Conservation (phyloP, 2,329 filamentous ascomycete genomes). For the Pseudopyricularia javanii region DNA sequence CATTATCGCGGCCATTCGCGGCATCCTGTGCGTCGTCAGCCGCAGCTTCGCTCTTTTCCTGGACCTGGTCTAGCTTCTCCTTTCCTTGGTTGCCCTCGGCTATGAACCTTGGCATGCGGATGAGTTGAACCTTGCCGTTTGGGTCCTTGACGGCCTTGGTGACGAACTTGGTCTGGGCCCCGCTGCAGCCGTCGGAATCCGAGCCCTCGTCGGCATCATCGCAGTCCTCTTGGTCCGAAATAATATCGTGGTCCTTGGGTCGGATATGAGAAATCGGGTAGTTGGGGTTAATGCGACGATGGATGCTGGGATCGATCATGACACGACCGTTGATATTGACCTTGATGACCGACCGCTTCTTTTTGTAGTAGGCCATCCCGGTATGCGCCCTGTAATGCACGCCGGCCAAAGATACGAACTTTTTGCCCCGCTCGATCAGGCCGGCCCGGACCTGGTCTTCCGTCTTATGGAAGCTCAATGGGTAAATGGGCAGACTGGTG, state of each 20-base stretch:
- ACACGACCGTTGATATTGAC: constrained; percentile 78
- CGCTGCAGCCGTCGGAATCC: constrained; percentile 26
- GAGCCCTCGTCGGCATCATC: constrained; percentile 22
- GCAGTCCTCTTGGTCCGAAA: constrained; percentile 35
- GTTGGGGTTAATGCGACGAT: constrained; percentile 76
- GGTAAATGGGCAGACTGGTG: constrained; percentile 63
- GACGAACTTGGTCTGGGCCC: constrained; percentile 29
- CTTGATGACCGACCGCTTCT: constrained; percentile 61
- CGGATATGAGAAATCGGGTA: constrained; percentile 67
- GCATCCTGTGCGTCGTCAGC: neutral
- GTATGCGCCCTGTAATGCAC: constrained; percentile 76
- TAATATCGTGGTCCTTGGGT: constrained; percentile 53
- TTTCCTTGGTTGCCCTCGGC: constrained; percentile 11
- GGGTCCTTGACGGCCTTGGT: constrained; percentile 39
- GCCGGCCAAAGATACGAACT: constrained; percentile 69
- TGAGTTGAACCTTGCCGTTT: constrained; percentile 22
- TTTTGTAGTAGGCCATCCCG: constrained; percentile 76
- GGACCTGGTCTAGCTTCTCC: constrained; percentile 45
- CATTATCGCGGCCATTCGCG: constrained; percentile 1
- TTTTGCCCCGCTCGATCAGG: constrained; percentile 71
- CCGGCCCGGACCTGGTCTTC: constrained; percentile 49
- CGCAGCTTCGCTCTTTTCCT: constrained; percentile 13
- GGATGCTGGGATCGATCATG: constrained; percentile 77
- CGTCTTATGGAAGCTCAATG: constrained; percentile 68
- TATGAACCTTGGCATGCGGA: constrained; percentile 19